These are phyloP conservation scores for Populus hybrid DNA, from an alignment of 441 rosid genomes.

Conservation along the genomic window DNA sequence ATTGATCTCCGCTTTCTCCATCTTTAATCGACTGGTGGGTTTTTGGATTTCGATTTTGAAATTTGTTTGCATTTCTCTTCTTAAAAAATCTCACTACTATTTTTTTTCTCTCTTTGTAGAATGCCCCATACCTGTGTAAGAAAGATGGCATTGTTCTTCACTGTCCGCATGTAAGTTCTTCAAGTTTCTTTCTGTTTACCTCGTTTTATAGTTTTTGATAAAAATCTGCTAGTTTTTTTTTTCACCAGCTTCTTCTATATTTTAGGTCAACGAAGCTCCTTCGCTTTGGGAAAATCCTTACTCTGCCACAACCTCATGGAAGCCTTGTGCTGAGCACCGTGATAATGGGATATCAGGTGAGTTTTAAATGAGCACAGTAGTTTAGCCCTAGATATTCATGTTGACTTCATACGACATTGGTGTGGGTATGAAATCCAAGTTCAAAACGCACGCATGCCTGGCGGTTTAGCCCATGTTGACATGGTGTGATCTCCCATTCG, in stretches of 20 bases:
- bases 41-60: not conserved
- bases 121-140: slow-evolving; percentile 83
- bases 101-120: slow-evolving; percentile 39
- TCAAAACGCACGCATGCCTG: not conserved
- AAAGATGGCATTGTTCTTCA: slow-evolving; percentile 95
- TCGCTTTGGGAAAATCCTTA: slow-evolving; percentile 97
- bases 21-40: slow-evolving; percentile 70
- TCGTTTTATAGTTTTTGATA: not conserved
- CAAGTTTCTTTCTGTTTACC: slow-evolving; percentile 11
- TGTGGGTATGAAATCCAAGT: not conserved
- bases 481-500: not conserved
- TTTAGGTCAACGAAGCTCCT: slow-evolving; percentile 84
- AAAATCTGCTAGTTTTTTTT: not conserved
- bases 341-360: slow-evolving; percentile 77
- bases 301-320: slow-evolving; percentile 98
- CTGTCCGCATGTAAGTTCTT: slow-evolving; percentile 79
- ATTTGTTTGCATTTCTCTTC: not conserved
- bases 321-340: slow-evolving; percentile 94
- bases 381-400: not conserved
- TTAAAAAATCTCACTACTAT: not conserved
- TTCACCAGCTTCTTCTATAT: slow-evolving; percentile 15
- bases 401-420: not conserved
- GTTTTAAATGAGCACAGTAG: not conserved
- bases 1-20: slow-evolving; percentile 64
- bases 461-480: not conserved